Evolutionary conservation across 331 rosid species (phyloP), one percentile per base, ranked within the genome.

Genomic region (Pyrus hybrid): DNA sequence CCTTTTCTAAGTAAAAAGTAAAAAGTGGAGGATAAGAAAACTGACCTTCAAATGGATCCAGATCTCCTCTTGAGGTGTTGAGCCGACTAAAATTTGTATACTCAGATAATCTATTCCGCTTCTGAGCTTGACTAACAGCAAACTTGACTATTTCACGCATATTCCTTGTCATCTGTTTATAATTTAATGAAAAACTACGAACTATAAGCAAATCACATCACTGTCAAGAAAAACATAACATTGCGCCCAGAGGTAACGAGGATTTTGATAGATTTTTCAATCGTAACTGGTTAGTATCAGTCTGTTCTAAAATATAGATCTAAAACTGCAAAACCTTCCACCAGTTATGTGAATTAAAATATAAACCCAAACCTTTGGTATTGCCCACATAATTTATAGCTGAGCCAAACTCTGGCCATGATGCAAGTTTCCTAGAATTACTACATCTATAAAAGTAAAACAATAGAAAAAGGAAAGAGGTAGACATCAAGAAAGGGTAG

Each of bases 41-140:
- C 84, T 81, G 75, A 95, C 99, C 99, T 28, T 89, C 92, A 30
- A 92, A 95, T 71, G 99, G 96, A 82, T 95, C 99, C 47, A 81
- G 74, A 83, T 86, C 97, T 81, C 98, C 96, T 58, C 69, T 71
- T 17, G 87, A 73, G 79, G 85, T 87, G 75, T 74, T 66, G 72
- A 96, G 87, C 77, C 99, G 96, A 82, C 71, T 88, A 79, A 95
- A 91, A 65, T 85, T 75, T 67, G 99, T 96, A 83, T 88, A 80
- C 66, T 90, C 93, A 17, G 89, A 86, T 78, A 96, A 77, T 77
- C 74, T 88, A 81, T 85, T 87, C 81, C 86, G 84, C 82, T 92
- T 91, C 80, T 89, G 96, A 67, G 98, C 96, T 86, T 96, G 96
- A 80, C 81, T 91, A 28, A 91, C 78, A 56, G 98, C 97, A 83